A percentile compares a stretch with the other conserved stretches of the same genome.
phyloP scores from a whole-genome alignment of 257 asterid species.

The Cordia subcordata region DNA sequence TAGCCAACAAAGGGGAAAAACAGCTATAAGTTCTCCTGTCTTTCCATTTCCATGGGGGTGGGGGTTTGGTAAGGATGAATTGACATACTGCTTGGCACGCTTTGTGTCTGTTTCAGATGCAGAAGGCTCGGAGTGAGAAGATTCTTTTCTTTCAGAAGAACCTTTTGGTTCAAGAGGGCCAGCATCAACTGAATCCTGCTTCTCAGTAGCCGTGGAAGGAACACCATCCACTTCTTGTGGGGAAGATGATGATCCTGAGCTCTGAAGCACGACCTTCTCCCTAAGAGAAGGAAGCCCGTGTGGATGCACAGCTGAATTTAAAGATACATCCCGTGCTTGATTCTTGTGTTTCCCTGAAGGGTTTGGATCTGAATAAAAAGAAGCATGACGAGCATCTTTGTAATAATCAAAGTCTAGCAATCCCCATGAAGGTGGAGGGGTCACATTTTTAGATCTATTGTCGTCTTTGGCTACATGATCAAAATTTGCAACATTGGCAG shows the following conservation, averaged over 20 bases:
- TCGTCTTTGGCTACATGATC: constrained; percentile 22
- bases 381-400: constrained; percentile 41
- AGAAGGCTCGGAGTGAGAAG: constrained; percentile 44
- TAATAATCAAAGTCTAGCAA: constrained; percentile 54
- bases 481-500: constrained; percentile 13
- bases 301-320: constrained; percentile 37
- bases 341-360: constrained; percentile 40
- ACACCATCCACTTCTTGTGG: constrained; percentile 54
- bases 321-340: constrained; percentile 55
- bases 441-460: constrained; percentile 22
- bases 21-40: too few relatives aligned
- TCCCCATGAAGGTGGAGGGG: constrained; percentile 58
- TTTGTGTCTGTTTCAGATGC: constrained; percentile 74
- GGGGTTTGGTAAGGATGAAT: constrained; percentile 12
- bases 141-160: constrained; percentile 51
- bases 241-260: constrained; percentile 34
- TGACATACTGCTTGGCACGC: constrained; percentile 89
- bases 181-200: constrained; percentile 51
- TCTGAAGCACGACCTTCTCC: constrained; percentile 24
- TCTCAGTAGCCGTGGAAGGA: constrained; percentile 40
- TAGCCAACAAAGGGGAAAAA: not conserved
- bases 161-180: constrained; percentile 46
- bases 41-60: not conserved
- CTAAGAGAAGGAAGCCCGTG: constrained; percentile 49
- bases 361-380: constrained; percentile 47